phyloP scores from a whole-genome alignment of 2,329 filamentous ascomycete genomes.

The Chrysoporthe austroafricana region DNA sequence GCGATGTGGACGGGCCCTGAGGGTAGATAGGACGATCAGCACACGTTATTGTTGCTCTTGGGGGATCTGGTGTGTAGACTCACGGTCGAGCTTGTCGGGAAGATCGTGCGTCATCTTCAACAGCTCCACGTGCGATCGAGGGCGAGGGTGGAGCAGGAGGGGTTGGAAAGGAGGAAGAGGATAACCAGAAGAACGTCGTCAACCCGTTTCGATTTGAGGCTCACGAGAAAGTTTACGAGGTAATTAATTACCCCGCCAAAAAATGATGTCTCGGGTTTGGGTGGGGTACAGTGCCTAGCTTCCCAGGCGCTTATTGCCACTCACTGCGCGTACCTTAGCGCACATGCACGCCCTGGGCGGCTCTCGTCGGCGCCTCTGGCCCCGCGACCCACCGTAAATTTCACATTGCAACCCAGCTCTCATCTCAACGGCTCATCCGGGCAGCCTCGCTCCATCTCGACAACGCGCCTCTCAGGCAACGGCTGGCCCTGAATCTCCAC shows the following conservation, averaged over 20 bases:
- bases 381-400: constrained; percentile 25
- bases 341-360: not conserved
- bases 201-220: not conserved
- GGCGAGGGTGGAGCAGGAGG: not conserved
- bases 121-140: not conserved
- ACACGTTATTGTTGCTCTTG: not conserved
- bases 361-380: not conserved
- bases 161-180: not conserved
- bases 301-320: not conserved
- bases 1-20: constrained; percentile 77
- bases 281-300: not conserved
- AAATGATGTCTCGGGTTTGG: not conserved
- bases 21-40: constrained; percentile 20
- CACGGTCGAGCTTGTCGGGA: constrained; percentile 63
- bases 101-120: constrained; percentile 46
- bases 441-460: not conserved
- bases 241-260: constrained; percentile 1
- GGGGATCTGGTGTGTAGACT: constrained; percentile 32
- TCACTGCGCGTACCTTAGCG: not conserved
- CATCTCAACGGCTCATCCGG: not conserved
- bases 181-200: not conserved
- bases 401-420: constrained; percentile 19
- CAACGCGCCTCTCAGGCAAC: not conserved
- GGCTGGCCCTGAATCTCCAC: too few relatives aligned
- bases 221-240: not conserved